Evolutionary conservation across 805 yeast species (phyloP), one percentile per base, ranked within the genome.

Genomic region (Grigorovia transvaalensis): DNA sequence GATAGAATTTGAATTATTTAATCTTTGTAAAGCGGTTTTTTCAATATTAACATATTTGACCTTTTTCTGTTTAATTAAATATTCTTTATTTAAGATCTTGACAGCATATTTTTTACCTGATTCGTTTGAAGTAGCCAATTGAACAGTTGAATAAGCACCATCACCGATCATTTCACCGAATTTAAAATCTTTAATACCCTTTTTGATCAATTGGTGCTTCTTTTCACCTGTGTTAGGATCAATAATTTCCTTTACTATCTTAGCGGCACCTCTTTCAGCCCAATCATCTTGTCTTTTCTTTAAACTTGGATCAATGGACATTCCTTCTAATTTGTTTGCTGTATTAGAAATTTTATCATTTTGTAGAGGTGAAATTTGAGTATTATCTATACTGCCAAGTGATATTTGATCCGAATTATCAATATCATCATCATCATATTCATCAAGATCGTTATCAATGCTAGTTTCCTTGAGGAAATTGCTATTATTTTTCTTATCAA

Each of bases 121-220:
- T 29, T 68, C 71, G 59, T 81, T 88, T 55, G 93, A 96, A 1
- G 87, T 77, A 0, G 97, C 99, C 43, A 88, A 78, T 58, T 81
- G 78, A 4, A 91, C 99, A 1, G 96, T 90, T 9, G 97, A 89
- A 65, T 91, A 93, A 7, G 96, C 88, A 1, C 99, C 99, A 64
- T 88, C 96, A 33, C 99, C 99, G 30, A 93, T 78, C 45, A 85
- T 81, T 17, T 87, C 81, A 9, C 96, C 95, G 64, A 93, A 88
- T 56, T 82, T 84, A 67, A 90, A 93, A 64, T 93, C 99, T 57
- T 82, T 80, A 12, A 88, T 95, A 19, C 69, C 80, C 67, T 63
- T 74, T 67, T 65, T 77, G 46, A 74, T 80, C 51, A 75, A 71
- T 63, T 71, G 76, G 53, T 77, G 84, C 60, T 66, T 68, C 6